Base-by-base conservation (phyloP, 306 rosid genomes). In the Macrotyloma uniflorum region DNA sequence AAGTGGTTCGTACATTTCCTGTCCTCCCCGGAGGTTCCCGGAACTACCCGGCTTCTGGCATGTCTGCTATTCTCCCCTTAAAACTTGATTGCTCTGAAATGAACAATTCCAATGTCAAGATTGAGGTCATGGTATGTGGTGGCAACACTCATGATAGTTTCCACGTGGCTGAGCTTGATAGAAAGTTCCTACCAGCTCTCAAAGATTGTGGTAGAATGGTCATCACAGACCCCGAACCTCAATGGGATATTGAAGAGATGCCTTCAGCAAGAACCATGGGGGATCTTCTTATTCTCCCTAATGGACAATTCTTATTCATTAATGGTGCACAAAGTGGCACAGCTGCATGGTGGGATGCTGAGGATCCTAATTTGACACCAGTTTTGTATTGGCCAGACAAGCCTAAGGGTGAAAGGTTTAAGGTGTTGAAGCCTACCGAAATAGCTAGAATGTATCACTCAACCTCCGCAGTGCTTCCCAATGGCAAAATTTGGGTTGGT, bases 391-490 rank as follows among this genome's bases (percentile, higher is more conserved):
- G 3, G 26, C 93, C 97, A 2, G 53, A 89, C 0, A 62, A 72
- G 19, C 55, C 77, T 1, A 19, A 18, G 0, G 83, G 78, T n/a
- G 0, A 76, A 22, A 76, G 97, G 22, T 94, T 90, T 33, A 87
- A 1, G 75, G 77, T 10, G 10, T 28, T 91, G 13, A 32, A 28
- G 0, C 72, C 86, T 4, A 38, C 75, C 2, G 1, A 4, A 0
- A 93, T 96, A 5, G 83, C 98, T 1, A 88, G 99, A 71, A 89
- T 96, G 97, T 96, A 96, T 72, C 99, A 96, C 66, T 96, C 99
- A 33, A 6, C 80, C 2, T 49, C 97, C 0, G 94, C 97, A 0
- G n/a, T 96, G 18, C 88, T 96, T 33, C 94, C 96, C 1, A 88
- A 24, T 62, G 97, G 97, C 0, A 90, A 85, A 51, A 63, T 96